A percentile compares a stretch with the other conserved stretches of the same genome.
These are phyloP conservation scores for Coemansia sp. DNA, from an alignment of 192 early-diverging fungal species.

Conservation along the genomic window DNA sequence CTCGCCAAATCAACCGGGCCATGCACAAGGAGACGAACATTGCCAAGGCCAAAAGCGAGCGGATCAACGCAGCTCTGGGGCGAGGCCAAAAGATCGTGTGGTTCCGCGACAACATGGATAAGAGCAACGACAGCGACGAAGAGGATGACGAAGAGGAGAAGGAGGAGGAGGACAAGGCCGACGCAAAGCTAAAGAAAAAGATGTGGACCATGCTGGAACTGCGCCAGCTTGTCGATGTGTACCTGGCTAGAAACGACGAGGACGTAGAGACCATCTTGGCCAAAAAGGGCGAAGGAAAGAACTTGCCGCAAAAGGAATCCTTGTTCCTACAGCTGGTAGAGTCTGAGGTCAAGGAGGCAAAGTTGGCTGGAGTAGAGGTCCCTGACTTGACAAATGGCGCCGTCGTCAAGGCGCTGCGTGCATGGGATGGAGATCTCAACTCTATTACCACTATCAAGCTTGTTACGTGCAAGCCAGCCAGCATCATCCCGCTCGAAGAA, in stretches of 20 bases:
- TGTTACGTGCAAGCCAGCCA: constrained; percentile 33
- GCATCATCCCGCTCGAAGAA: constrained; percentile 2
- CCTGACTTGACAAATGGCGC: constrained; percentile 42
- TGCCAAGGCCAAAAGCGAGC: constrained; percentile 47
- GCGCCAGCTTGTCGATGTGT: constrained; percentile 35
- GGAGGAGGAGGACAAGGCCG: too few relatives aligned
- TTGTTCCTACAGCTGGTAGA: constrained; percentile 34
- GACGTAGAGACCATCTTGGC: constrained; percentile 59
- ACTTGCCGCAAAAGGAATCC: constrained; percentile 35
- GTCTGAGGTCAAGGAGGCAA: constrained; percentile 32
- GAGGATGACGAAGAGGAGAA: constrained; percentile 43
- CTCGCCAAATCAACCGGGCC: constrained; percentile 66
- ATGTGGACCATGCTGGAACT: constrained; percentile 28
- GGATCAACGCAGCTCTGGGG: constrained; percentile 35
- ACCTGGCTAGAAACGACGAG: constrained; percentile 62
- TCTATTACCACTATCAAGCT: constrained; percentile 45
- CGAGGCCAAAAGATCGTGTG: constrained; percentile 64
- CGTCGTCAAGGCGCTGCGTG: constrained; percentile 36
- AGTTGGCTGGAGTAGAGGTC: constrained; percentile 36
- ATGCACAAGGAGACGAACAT: constrained; percentile 59
- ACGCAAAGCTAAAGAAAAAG: constrained; percentile 56
- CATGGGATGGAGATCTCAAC: constrained; percentile 56
- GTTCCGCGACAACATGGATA: constrained; percentile 68
- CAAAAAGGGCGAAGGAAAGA: constrained; percentile 45
- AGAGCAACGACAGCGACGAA: constrained; percentile 29